Evolutionary conservation across 163 green algal species (phyloP).

Genomic region (Volvox carteri): DNA sequence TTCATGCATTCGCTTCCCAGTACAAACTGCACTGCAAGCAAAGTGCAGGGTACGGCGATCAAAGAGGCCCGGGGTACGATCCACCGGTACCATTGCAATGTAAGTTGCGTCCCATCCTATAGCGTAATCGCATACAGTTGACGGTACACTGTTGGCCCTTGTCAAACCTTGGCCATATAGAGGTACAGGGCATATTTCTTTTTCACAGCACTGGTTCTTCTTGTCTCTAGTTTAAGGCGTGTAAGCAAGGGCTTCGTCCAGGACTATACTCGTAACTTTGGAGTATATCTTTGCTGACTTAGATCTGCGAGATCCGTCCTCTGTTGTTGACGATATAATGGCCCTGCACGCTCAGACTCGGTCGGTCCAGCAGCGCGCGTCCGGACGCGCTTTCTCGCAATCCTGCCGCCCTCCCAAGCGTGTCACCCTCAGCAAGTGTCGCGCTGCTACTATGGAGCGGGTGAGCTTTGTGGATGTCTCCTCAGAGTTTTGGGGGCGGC

Average conservation of each 20-base stretch:
- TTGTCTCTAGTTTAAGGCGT: too few relatives aligned
- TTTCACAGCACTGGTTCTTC: neutral
- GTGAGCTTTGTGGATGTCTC: conserved; percentile 17
- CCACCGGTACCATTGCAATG: conserved; percentile 4
- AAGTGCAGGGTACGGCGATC: neutral
- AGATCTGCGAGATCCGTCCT: conserved; percentile 7
- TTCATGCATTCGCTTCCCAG: too few relatives aligned
- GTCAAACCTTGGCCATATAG: neutral
- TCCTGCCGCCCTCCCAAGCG: conserved; percentile 29
- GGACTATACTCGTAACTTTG: neutral
- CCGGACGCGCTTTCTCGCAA: conserved; percentile 29
- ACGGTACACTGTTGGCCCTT: neutral
- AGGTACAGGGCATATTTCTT: too few relatives aligned
- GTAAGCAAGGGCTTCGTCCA: too few relatives aligned
- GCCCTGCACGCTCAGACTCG: conserved; percentile 41
- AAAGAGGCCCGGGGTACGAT: conserved; percentile 14
- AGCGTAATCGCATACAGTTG: neutral
- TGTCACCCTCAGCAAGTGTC: conserved; percentile 20
- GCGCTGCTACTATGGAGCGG: conserved; percentile 8
- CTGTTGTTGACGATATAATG: neutral
- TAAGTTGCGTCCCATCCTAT: neutral
- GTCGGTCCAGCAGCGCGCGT: conserved; percentile 37
- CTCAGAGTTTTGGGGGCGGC: neutral
- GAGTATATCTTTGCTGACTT: neutral
- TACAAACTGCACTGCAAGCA: too few relatives aligned